phyloP scores from a whole-genome alignment of 306 rosid species.

The Fragaria nilgerrensis region DNA sequence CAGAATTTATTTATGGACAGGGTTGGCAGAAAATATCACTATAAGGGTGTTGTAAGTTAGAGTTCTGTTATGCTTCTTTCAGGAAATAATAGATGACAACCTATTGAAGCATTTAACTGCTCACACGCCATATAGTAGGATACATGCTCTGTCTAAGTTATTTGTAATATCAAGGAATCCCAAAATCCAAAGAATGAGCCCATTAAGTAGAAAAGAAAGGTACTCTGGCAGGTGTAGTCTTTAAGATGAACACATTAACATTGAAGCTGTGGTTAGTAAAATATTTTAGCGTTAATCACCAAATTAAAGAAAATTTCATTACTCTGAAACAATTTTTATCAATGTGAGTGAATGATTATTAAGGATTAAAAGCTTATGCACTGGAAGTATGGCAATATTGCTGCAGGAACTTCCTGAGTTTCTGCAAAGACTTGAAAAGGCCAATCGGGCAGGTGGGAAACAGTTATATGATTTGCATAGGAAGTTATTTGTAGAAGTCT shows the following conservation, averaged over 20 bases:
- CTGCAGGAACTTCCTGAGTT: background rate
- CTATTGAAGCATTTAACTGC: background rate
- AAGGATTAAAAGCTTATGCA: background rate
- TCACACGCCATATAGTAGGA: background rate
- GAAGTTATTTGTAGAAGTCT: background rate
- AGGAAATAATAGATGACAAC: background rate
- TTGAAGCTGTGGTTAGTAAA: background rate
- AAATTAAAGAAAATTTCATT: background rate
- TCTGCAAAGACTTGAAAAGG: background rate
- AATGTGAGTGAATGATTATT: background rate
- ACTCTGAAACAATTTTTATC: too few species aligned
- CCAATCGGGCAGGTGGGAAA: background rate
- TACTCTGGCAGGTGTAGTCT: background rate
- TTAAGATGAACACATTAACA: background rate
- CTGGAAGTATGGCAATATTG: background rate
- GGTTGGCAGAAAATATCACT: background rate
- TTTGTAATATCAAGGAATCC: background rate
- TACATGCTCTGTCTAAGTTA: conserved; percentile 2
- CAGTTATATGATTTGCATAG: background rate
- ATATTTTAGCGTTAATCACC: background rate
- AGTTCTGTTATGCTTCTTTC: background rate
- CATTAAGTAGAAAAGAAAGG: background rate
- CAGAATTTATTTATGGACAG: conserved; percentile 14
- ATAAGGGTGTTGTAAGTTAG: background rate
- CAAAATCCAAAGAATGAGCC: background rate